A percentile compares a stretch with the other conserved stretches of the same genome.
phyloP scores from a whole-genome alignment of 768 basidiomycete species.

The Erythrobasidium yunnanense region DNA sequence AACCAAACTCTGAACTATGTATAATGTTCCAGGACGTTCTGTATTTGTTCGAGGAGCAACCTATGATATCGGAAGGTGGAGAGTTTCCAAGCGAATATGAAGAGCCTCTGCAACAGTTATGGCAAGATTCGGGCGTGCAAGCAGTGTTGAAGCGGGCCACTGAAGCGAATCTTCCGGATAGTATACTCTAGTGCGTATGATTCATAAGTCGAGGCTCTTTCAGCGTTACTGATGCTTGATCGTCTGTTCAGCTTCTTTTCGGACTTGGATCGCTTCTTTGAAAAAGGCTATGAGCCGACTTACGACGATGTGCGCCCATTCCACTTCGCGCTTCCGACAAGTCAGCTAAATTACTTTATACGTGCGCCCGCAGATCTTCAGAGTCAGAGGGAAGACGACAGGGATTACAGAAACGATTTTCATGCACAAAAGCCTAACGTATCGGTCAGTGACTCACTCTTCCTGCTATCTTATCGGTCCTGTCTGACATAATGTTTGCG shows the following conservation, averaged over 20 bases:
- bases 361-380: slow-evolving; percentile 56
- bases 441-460: background rate
- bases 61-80: slow-evolving; percentile 67
- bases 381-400: slow-evolving; percentile 73
- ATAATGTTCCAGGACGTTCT: slow-evolving; percentile 44
- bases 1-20: too few relatives aligned
- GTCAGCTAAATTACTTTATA: slow-evolving; percentile 38
- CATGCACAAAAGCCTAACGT: slow-evolving; percentile 47
- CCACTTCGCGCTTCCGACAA: background rate
- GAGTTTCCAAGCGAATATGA: slow-evolving; percentile 61
- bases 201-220: slow-evolving; percentile 30
- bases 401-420: slow-evolving; percentile 78
- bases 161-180: slow-evolving; percentile 82
- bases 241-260: slow-evolving; percentile 54
- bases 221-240: background rate
- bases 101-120: slow-evolving; percentile 65
- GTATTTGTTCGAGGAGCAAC: slow-evolving; percentile 55
- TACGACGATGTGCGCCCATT: slow-evolving; percentile 53
- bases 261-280: slow-evolving; percentile 66
- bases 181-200: slow-evolving; percentile 56
- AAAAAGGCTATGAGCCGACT: slow-evolving; percentile 62
- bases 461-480: slow-evolving; percentile 42
- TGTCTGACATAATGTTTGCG: slow-evolving; percentile 81
- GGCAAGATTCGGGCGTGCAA: slow-evolving; percentile 61
- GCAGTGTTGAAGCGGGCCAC: slow-evolving; percentile 68